Evolutionary conservation across 352 stramenopile genomes (phyloP), one percentile per base, ranked within the genome.

Genomic region (Phytophthora hibernalis): DNA sequence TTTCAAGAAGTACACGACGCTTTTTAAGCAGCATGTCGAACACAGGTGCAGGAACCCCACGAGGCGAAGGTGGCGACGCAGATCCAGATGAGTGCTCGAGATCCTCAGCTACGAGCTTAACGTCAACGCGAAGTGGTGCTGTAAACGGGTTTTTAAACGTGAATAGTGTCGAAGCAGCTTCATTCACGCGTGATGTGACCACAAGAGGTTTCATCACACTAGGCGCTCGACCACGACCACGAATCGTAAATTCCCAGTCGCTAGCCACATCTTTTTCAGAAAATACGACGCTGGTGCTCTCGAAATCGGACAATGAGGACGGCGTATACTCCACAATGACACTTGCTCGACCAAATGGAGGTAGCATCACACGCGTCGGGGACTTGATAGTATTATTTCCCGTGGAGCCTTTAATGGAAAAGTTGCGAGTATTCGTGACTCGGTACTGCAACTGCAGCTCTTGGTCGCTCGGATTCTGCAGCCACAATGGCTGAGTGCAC

Each of bases 71-170:
- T n/a, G 47, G 24, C 24, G 44, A 48, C 11, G 42, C 10, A 3
- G 42, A 28, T 8, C 18, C 42, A 48, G 42, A n/a, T 16, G 53
- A 30, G 15, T 22, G 49, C 20, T 72, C 66, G 0, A 37, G 55
- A 0, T 59, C 64, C 4, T 86, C 68, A 30, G 73, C 50, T 9
- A 82, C 52, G 2, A 98, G 74, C 48, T 85, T 83, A 2, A 98
- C 77, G 18, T 96, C 88, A 0, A 98, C 77, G 1, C 82, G 61
- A 15, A 98, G 65, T 0, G 80, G 66, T 20, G 92, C 80, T 0
- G 83, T 80, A 26, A 98, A 98, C 7, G 95, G 95, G 59, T 98
- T 98, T 49, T 93, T 89, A 63, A 98, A 98, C 0, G 83, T 82
- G 48, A 98, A 97, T 26, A 96, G 82, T 33, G 87, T 92, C 16